Percentiles rank a stretch among this genome's conserved stretches.
Conservation (phyloP, 371 early-diverging fungal species). For the Funneliformis caledonium region DNA sequence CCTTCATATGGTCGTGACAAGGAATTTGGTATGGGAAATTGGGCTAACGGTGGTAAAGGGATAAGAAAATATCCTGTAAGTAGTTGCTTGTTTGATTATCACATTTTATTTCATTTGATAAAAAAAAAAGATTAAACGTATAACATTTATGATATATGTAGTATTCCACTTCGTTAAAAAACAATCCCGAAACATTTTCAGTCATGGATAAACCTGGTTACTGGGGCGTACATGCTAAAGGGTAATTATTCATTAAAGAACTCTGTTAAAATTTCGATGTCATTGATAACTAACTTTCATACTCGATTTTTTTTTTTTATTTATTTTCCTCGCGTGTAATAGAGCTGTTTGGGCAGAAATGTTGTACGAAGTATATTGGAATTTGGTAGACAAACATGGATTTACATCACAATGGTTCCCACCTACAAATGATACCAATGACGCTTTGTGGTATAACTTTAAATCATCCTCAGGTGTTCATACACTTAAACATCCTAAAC, state of each 20-base stretch:
- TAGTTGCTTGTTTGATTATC: background rate
- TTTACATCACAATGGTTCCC: conserved; percentile 65
- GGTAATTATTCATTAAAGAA: conserved; percentile 44
- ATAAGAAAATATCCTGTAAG: conserved; percentile 80
- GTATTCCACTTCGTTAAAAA: conserved; percentile 81
- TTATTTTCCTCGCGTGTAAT: background rate
- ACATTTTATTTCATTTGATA: no score
- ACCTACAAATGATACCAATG: conserved; percentile 3
- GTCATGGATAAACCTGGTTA: conserved; percentile 82
- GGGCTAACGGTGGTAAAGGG: conserved; percentile 79
- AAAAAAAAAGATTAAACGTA: background rate
- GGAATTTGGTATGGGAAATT: conserved; percentile 85
- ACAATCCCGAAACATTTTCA: conserved; percentile 89
- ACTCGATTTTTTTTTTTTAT: background rate
- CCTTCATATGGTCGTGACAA: conserved; percentile 58
- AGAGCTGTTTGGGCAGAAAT: conserved; percentile 94
- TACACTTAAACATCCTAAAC: conserved; percentile 27
- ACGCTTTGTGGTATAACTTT: background rate
- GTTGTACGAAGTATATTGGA: conserved; percentile 89
- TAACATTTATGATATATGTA: background rate
- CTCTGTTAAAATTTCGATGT: background rate
- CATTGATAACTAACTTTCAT: no score
- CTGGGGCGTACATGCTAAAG: conserved; percentile 96
- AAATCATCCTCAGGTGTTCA: background rate
- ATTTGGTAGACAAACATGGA: conserved; percentile 72